Evolutionary conservation across 1,284 basidiomycete genomes (phyloP).

Genomic region (Flammula alnicola): DNA sequence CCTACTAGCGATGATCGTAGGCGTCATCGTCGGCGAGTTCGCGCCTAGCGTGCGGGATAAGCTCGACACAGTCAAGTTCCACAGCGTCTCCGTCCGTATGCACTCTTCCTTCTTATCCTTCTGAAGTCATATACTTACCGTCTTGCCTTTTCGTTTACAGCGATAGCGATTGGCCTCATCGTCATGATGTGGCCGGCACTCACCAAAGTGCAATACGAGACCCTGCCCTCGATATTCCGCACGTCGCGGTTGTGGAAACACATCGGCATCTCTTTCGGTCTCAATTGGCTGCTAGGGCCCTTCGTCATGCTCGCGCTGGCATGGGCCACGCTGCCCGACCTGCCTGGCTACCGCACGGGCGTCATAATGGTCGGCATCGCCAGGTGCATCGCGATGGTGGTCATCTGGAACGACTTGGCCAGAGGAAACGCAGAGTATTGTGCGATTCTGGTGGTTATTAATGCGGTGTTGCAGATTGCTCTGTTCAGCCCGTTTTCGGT

Average conservation of each 20-base stretch:
- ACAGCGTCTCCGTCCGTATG: conserved; percentile 66
- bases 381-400: conserved; percentile 79
- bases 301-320: conserved; percentile 84
- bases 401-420: conserved; percentile 86
- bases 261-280: conserved; percentile 67
- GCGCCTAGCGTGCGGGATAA: conserved; percentile 54
- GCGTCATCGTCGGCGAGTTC: conserved; percentile 77
- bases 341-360: conserved; percentile 65
- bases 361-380: conserved; percentile 63
- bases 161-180: conserved; percentile 78
- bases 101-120: conserved; percentile 16
- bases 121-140: conserved; percentile 14
- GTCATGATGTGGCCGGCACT: conserved; percentile 93
- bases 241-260: conserved; percentile 71
- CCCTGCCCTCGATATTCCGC: conserved; percentile 59
- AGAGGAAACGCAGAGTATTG: conserved; percentile 78
- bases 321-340: conserved; percentile 85
- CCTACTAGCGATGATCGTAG: conserved; percentile 78
- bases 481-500: conserved; percentile 79
- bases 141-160: conserved; percentile 40
- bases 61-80: conserved; percentile 55
- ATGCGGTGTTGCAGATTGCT: conserved; percentile 74
- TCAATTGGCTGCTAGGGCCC: conserved; percentile 87
- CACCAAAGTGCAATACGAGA: conserved; percentile 82
- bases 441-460: conserved; percentile 70